These are phyloP conservation scores for Curvularia sp. DNA, from an alignment of 2,329 filamentous ascomycete species.

Conservation along the genomic window DNA sequence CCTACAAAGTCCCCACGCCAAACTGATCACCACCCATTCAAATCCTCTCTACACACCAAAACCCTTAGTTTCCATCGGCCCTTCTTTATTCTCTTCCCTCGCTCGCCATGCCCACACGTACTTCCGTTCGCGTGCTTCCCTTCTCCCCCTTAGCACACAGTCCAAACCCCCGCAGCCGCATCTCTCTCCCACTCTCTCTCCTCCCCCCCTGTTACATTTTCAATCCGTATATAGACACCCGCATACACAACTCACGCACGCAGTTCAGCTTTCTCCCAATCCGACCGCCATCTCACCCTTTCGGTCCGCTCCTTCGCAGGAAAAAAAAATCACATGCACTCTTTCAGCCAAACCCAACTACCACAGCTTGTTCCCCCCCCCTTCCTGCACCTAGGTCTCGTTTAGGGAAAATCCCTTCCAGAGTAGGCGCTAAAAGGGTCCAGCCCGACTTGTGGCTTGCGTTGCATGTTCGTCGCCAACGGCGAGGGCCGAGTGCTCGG, in stretches of 20 bases:
- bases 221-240: not conserved
- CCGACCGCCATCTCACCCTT: not conserved
- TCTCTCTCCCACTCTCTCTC: too few species aligned
- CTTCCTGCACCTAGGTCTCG: not conserved
- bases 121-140: not conserved
- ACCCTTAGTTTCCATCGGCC: not conserved
- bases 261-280: not conserved
- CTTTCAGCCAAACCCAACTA: not conserved
- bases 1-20: not conserved
- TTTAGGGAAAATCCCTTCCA: constrained; percentile 1
- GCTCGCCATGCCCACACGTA: not conserved
- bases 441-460: constrained; percentile 43
- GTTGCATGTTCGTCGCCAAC: constrained; percentile 25
- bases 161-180: not conserved
- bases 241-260: not conserved
- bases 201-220: not conserved
- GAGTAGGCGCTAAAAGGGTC: constrained; percentile 23
- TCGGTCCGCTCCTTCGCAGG: not conserved
- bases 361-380: not conserved
- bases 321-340: not conserved
- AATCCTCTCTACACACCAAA: not conserved
- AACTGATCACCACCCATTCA: not conserved
- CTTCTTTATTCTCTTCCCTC: not conserved
- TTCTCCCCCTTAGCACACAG: not conserved
- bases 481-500: constrained; percentile 22